Conservation (phyloP, 768 basidiomycete genomes). For the Amanita subjunquillea region DNA sequence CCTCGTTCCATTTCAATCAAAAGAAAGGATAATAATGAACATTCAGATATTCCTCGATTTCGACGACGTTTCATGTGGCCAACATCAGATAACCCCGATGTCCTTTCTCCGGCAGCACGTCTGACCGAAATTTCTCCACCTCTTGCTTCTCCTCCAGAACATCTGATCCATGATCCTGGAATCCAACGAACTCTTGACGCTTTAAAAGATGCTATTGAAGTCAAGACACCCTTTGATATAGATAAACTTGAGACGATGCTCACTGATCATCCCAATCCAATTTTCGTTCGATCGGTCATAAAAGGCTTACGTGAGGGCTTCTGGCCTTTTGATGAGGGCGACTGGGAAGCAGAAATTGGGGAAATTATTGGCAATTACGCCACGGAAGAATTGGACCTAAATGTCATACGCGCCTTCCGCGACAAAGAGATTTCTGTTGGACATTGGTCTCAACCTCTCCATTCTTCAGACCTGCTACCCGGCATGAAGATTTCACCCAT, state of each 20-base stretch:
- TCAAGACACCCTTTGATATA: conserved; percentile 19
- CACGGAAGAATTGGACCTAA: too few relatives aligned
- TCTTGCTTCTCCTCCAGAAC: conserved; percentile 11
- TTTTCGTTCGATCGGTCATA: conserved; percentile 17
- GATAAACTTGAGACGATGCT: conserved; percentile 16
- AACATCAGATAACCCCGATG: neutral
- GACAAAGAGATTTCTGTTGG: conserved; percentile 11
- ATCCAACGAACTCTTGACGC: conserved; percentile 8
- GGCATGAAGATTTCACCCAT: conserved; percentile 19
- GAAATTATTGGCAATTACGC: too few relatives aligned
- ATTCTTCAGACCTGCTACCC: too few relatives aligned
- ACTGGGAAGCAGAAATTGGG: conserved; percentile 14
- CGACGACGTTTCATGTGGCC: conserved; percentile 8
- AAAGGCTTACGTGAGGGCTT: conserved; percentile 17
- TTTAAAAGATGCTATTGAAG: conserved; percentile 9
- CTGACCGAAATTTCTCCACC: conserved; percentile 10
- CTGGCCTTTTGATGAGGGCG: conserved; percentile 19
- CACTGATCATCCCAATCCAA: conserved; percentile 21
- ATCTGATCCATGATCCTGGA: conserved; percentile 9
- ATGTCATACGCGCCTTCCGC: too few relatives aligned
- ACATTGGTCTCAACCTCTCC: too few relatives aligned
- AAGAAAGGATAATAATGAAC: neutral
- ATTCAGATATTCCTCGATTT: conserved; percentile 1
- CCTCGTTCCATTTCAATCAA: neutral
- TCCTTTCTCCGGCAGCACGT: conserved; percentile 8